Percentiles rank a stretch among this genome's conserved stretches.
Conservation (phyloP, 495 filamentous ascomycete species). For the Chaetomium tenue region DNA sequence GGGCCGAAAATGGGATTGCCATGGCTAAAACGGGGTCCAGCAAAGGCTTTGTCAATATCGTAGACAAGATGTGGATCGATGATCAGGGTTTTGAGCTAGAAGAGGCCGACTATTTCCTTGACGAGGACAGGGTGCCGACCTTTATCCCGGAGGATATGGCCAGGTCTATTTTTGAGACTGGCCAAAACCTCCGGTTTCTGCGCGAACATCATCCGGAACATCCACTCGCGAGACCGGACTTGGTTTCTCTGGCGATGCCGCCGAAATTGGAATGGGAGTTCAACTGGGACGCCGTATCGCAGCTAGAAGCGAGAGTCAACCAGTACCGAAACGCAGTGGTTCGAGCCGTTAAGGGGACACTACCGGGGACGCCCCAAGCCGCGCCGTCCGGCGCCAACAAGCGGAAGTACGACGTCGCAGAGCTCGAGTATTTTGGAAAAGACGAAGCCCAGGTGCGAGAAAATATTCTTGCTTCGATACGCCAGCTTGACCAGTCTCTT, state of each 20-base stretch:
- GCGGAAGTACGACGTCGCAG: neutral
- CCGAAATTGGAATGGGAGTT: constrained; percentile 70
- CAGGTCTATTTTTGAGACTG: constrained; percentile 69
- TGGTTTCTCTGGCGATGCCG: constrained; percentile 45
- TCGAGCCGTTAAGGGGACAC: constrained; percentile 37
- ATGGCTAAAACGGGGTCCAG: constrained; percentile 46
- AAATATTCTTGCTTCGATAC: constrained; percentile 52
- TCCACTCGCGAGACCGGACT: constrained; percentile 58
- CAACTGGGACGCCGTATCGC: constrained; percentile 70
- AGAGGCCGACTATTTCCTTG: constrained; percentile 58
- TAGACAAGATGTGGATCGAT: constrained; percentile 55
- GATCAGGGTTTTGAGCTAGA: constrained; percentile 53
- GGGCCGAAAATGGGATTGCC: constrained; percentile 51
- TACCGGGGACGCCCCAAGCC: neutral
- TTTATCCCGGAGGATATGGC: constrained; percentile 66
- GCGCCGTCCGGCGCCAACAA: neutral
- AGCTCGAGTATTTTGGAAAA: constrained; percentile 50
- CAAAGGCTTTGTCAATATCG: constrained; percentile 61
- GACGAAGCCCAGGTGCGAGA: constrained; percentile 50
- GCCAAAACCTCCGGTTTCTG: constrained; percentile 71
- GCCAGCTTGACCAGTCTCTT: constrained; percentile 41
- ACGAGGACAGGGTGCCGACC: constrained; percentile 60
- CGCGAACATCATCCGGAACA: constrained; percentile 73
- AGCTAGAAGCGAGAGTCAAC: constrained; percentile 58
- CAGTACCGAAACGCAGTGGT: constrained; percentile 59